Percentiles rank a stretch among this genome's conserved stretches.
Evolutionary conservation across 2,329 filamentous ascomycete genomes (phyloP).

Genomic region (Phaeomoniella chlamydospora): DNA sequence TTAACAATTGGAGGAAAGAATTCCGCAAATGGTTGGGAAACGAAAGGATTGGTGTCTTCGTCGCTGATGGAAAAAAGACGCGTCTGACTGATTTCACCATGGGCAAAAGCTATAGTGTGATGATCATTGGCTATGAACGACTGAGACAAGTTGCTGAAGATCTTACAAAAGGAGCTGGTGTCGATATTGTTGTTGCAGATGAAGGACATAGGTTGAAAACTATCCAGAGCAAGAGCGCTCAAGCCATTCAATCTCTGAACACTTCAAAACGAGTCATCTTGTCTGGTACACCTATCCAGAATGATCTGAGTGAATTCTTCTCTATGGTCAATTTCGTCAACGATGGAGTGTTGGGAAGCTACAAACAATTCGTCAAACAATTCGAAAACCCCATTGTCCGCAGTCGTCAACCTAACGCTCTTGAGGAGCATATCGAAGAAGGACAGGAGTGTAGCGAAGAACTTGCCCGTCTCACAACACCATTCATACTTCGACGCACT

Average conservation of each 20-base stretch:
- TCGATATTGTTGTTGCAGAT: constrained; percentile 59
- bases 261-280: constrained; percentile 48
- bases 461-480: constrained; percentile 42
- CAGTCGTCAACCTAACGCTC: constrained; percentile 50
- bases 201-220: constrained; percentile 56
- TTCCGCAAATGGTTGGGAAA: constrained; percentile 62
- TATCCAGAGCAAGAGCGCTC: constrained; percentile 52
- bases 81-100: constrained; percentile 54
- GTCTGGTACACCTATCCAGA: constrained; percentile 54
- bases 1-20: constrained; percentile 60
- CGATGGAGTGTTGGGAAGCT: constrained; percentile 47
- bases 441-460: constrained; percentile 48
- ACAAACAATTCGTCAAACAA: constrained; percentile 46
- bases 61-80: constrained; percentile 45
- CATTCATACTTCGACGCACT: constrained; percentile 52
- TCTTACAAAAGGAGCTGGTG: constrained; percentile 44
- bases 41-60: constrained; percentile 54
- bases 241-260: constrained; percentile 49
- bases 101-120: constrained; percentile 52
- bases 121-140: constrained; percentile 64
- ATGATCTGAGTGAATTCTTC: constrained; percentile 53
- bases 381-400: constrained; percentile 52
- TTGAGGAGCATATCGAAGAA: constrained; percentile 45
- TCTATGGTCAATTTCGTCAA: constrained; percentile 57
- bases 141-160: constrained; percentile 51